These are phyloP conservation scores for Rhizoclosmatium sp. DNA, from an alignment of 192 early-diverging fungal genomes.

Conservation along the genomic window DNA sequence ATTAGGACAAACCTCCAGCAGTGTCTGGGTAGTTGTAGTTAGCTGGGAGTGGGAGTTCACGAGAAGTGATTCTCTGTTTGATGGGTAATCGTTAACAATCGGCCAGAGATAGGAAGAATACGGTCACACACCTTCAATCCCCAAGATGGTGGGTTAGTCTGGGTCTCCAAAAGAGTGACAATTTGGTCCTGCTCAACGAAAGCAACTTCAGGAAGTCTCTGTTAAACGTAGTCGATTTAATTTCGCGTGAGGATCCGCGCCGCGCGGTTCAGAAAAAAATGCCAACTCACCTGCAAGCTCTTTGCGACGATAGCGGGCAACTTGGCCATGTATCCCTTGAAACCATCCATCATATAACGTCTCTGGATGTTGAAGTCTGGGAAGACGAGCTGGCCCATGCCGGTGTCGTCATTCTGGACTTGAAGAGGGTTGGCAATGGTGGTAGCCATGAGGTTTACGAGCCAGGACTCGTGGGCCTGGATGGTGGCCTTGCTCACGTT, in stretches of 20 bases:
- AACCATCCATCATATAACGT: conserved; percentile 40
- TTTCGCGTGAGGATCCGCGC: neutral
- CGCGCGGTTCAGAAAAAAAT: conserved; percentile 8
- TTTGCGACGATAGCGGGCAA: conserved; percentile 48
- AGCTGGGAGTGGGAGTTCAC: conserved; percentile 55
- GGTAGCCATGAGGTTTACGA: conserved; percentile 24
- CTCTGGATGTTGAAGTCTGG: conserved; percentile 38
- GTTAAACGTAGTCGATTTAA: neutral
- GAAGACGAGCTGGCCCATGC: neutral
- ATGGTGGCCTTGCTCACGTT: neutral
- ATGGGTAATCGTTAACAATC: neutral
- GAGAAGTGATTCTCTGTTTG: conserved; percentile 39
- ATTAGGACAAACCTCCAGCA: conserved; percentile 55
- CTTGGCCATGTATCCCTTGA: conserved; percentile 54
- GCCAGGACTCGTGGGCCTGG: conserved; percentile 31
- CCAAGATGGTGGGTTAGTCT: conserved; percentile 55
- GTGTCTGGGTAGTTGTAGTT: conserved; percentile 67
- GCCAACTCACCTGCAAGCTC: conserved; percentile 39
- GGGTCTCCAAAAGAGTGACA: conserved; percentile 42
- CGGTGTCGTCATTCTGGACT: conserved; percentile 23
- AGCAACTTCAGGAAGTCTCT: conserved; percentile 52
- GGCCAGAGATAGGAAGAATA: conserved; percentile 2
- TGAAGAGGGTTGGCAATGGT: conserved; percentile 2
- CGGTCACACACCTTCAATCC: conserved; percentile 39
- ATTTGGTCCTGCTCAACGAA: conserved; percentile 60